Base-by-base conservation (phyloP, 202 grass and related monocot genomes). In the Schoenoplectus triqueter region DNA sequence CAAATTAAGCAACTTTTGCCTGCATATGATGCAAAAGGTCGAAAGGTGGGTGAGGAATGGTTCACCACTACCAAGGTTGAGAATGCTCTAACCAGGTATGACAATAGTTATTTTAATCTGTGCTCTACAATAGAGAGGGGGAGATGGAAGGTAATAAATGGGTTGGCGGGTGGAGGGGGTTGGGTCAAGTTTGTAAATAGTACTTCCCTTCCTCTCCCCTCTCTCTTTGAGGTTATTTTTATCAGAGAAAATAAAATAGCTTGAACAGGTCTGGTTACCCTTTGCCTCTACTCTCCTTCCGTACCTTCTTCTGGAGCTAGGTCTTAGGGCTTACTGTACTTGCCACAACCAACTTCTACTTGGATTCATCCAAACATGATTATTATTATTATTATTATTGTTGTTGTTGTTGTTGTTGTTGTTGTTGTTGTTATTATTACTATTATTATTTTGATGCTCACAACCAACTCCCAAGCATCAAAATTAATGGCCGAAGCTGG, bases 21-120 rank as follows among this genome's bases (percentile, higher is more conserved):
- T 84, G 91, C 95, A 44, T 91, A 82, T 84, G 95, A 97, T 88
- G 92, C 92, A 69, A 97, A 93, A 92, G 95, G 92, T 74, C 94
- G 95, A 87, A 97, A 91, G 73, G 90, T 95, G 73, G 95, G 95
- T 64, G 95, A 97, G 66, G 95, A 97, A 85, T 97, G 95, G 95
- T 97, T 88, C 86, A 95, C 95, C 50, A 95, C 95, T 15, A 76
- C 21, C 52, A 95, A 97, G 85, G 85, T 97, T 86, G 95, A 97
- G 22, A 76, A 83, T 86, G 95, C 92, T 84, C 83, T 97, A 85
- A 87, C 69, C 89, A 95, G 95, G 95, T 97, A 90, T 18, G 19
- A 69, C 39, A 66, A 15, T 41, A 78, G 20, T 13, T 56, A 4
- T 15, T 14, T 15, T n/a, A 59, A 59, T 3, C 56, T n/a, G 5